Evolutionary conservation across 2,329 filamentous ascomycete species (phyloP).

Genomic region (Tympanopsis confertula): DNA sequence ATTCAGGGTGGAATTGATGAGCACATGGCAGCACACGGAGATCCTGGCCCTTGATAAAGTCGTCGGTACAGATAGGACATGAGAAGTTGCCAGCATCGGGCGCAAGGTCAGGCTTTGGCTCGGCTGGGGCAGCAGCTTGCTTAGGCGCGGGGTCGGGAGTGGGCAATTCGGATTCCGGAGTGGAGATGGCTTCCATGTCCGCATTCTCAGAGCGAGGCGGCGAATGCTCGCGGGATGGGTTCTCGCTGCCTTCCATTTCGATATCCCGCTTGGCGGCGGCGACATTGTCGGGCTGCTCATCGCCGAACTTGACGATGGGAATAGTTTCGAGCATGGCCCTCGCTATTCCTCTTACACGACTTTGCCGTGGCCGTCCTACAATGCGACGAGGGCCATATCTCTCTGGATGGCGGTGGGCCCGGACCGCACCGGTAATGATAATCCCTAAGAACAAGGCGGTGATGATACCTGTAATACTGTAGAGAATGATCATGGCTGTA

Average conservation of each 20-base stretch:
- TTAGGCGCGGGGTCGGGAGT: background rate
- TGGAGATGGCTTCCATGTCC: background rate
- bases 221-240: background rate
- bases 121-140: background rate
- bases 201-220: background rate
- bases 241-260: background rate
- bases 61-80: constrained; percentile 16
- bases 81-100: constrained; percentile 6
- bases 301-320: constrained; percentile 58
- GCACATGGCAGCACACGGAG: constrained; percentile 14
- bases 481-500: constrained; percentile 58
- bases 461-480: constrained; percentile 59
- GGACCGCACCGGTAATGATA: constrained; percentile 51
- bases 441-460: constrained; percentile 54
- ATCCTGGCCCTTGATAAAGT: constrained; percentile 14
- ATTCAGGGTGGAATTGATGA: constrained; percentile 14
- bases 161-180: too few species aligned
- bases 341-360: constrained; percentile 49
- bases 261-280: constrained; percentile 6
- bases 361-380: constrained; percentile 46
- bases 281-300: constrained; percentile 19
- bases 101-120: constrained; percentile 3
- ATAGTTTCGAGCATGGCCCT: constrained; percentile 56
- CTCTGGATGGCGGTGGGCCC: constrained; percentile 56
- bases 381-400: constrained; percentile 44